Percentiles rank a stretch among this genome's conserved stretches.
Evolutionary conservation across 2,329 filamentous ascomycete genomes (phyloP).

Genomic region (Sclerotinia subarctica): DNA sequence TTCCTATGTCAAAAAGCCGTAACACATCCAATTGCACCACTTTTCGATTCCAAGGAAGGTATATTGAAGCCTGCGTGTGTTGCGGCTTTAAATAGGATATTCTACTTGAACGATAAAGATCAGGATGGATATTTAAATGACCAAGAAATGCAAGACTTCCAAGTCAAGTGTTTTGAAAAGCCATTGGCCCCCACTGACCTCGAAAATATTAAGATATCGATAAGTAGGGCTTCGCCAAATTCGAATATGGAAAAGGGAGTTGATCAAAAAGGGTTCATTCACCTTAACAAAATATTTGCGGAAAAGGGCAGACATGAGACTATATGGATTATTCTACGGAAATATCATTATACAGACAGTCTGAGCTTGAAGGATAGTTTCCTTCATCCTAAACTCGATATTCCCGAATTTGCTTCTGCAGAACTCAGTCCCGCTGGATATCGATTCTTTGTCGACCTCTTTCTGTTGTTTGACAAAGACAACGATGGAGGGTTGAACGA

Average conservation of each 20-base stretch:
- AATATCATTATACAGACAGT: constrained; percentile 95
- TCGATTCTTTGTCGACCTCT: constrained; percentile 95
- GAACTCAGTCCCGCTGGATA: constrained; percentile 94
- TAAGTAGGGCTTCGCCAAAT: constrained; percentile 64
- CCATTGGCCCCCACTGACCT: constrained; percentile 76
- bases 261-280: constrained; percentile 77
- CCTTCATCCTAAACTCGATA: constrained; percentile 88
- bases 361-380: constrained; percentile 88
- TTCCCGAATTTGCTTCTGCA: constrained; percentile 86
- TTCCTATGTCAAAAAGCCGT: constrained; percentile 98
- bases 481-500: constrained; percentile 94
- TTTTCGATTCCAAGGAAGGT: constrained; percentile 94
- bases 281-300: constrained; percentile 92
- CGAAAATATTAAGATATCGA: constrained; percentile 84
- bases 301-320: constrained; percentile 98
- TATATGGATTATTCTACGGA: constrained; percentile 93
- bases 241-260: constrained; percentile 69
- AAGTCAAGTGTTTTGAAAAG: constrained; percentile 89
- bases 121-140: constrained; percentile 92
- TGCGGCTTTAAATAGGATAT: constrained; percentile 82
- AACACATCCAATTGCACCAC: constrained; percentile 90
- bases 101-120: constrained; percentile 94
- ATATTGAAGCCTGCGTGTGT: constrained; percentile 85
- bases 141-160: constrained; percentile 85
- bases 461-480: constrained; percentile 92